A percentile compares a stretch with the other conserved stretches of the same genome.
These are phyloP conservation scores for Ilyonectria sp. DNA, from an alignment of 2,329 filamentous ascomycete genomes.

Conservation along the genomic window DNA sequence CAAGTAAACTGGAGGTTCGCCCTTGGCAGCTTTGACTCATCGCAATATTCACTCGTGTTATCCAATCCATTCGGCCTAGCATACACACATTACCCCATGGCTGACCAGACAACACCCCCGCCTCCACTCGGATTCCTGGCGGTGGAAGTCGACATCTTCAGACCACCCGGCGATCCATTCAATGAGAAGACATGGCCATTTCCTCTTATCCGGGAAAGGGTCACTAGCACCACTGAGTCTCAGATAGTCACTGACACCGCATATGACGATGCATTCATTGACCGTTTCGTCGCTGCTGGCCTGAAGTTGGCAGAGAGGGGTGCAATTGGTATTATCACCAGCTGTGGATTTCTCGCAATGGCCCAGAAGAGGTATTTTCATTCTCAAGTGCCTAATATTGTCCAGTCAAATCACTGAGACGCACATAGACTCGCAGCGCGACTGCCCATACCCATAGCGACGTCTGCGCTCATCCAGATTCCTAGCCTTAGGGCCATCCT, in stretches of 20 bases:
- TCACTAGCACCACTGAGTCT: constrained; percentile 47
- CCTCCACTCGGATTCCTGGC: constrained; percentile 55
- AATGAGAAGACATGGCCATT: constrained; percentile 56
- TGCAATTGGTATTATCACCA: constrained; percentile 56
- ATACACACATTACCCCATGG: constrained; percentile 2
- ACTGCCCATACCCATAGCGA: constrained; percentile 54
- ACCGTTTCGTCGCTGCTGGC: constrained; percentile 54
- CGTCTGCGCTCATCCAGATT: constrained; percentile 54
- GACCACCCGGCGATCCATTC: constrained; percentile 55
- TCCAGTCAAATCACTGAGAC: neutral
- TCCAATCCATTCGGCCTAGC: neutral
- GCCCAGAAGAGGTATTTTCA: constrained; percentile 51
- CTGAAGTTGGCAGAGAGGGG: constrained; percentile 51
- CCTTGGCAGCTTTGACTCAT: neutral
- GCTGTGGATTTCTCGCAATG: constrained; percentile 58
- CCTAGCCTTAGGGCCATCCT: constrained; percentile 50
- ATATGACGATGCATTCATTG: constrained; percentile 53
- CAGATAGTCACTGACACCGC: constrained; percentile 49
- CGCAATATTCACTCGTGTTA: neutral
- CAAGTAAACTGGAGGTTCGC: neutral
- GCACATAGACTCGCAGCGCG: constrained; percentile 47
- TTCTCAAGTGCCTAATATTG: too few species aligned
- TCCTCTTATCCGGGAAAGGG: constrained; percentile 54
- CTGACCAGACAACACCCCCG: neutral
- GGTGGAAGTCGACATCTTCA: constrained; percentile 51